These are phyloP conservation scores for Aureobasidium melanogenum DNA, from an alignment of 2,329 filamentous ascomycete species.

Conservation along the genomic window DNA sequence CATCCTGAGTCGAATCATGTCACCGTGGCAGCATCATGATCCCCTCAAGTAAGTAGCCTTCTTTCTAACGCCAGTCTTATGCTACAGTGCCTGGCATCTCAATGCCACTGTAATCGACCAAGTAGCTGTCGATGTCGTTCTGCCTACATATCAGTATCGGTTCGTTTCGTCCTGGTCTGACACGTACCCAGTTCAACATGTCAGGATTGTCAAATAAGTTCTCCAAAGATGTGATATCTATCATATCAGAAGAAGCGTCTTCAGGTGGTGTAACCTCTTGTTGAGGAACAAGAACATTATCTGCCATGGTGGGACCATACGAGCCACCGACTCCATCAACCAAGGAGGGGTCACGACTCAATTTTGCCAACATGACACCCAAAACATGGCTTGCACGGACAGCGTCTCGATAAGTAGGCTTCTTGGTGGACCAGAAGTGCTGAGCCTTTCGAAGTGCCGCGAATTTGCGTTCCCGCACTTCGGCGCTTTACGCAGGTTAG, in stretches of 20 bases:
- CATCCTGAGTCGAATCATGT: background rate
- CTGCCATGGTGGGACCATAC: background rate
- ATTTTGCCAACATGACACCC: conserved; percentile 1
- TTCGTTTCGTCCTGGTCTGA: background rate
- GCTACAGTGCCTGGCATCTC: background rate
- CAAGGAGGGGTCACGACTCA: background rate
- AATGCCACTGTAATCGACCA: background rate
- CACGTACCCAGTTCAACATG: conserved; percentile 7
- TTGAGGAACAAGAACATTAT: background rate
- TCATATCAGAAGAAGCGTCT: background rate
- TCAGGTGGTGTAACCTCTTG: background rate
- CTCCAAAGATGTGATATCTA: background rate
- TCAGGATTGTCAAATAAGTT: conserved; percentile 2
- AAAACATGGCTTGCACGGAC: background rate
- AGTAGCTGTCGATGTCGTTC: conserved; percentile 7
- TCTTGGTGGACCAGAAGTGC: background rate
- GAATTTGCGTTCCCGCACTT: background rate
- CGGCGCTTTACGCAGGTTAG: background rate
- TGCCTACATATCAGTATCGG: background rate
- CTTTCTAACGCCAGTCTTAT: background rate
- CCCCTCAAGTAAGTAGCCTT: background rate
- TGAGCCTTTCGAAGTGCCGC: background rate
- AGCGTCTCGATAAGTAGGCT: background rate
- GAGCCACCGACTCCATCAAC: no score
- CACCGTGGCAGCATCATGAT: background rate